Base-by-base conservation (phyloP, 1,284 basidiomycete species). In the Ustilago bromivora region DNA sequence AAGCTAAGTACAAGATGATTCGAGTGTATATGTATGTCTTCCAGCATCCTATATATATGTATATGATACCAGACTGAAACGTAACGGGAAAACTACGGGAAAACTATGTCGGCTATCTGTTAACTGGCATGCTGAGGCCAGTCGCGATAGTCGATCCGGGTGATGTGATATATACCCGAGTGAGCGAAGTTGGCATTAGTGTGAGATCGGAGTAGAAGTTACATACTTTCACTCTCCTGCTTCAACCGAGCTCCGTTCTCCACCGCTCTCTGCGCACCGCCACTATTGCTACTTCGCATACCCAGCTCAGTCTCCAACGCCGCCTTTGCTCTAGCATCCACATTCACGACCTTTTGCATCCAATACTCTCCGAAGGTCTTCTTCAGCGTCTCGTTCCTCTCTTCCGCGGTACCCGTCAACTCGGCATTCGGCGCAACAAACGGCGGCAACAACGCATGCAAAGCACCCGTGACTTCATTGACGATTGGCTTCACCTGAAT, bases 271-370 rank as follows among this genome's bases (percentile, higher is more conserved):
- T 35, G 31, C 49, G 36, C 46, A 34, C 32, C 31, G 31, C 35
- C 23, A 13, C 36, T 11, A 11, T 10, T 47, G 38, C 43, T 32
- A 17, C 36, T 59, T 10, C 70, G 57, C 64, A 78, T 70, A 3
- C 71, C 71, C 38, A 73, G 31, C 40, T 74, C 76, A 11, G 64
- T 74, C 64, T 78, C 76, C 36, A 78, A 65, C 10, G 76, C 76
- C 7, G 65, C 53, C 32, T 67, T 66, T 17, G 76, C 76, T 35
- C 67, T 69, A 3, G 31, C 46, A 47, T 82, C 79, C 1, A 61
- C 59, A 9, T 43, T 32, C 2, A 77, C 53, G 9, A 78, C 63
- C 47, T 61, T 61, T 10, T 64, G 46, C 60, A 69, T 62, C 81
- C 81, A 80, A 55, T 67, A 80, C 36, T 51, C 47, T 17, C 81